Conservation (phyloP, 2,329 filamentous ascomycete species). For the Talaromyces sp. region DNA sequence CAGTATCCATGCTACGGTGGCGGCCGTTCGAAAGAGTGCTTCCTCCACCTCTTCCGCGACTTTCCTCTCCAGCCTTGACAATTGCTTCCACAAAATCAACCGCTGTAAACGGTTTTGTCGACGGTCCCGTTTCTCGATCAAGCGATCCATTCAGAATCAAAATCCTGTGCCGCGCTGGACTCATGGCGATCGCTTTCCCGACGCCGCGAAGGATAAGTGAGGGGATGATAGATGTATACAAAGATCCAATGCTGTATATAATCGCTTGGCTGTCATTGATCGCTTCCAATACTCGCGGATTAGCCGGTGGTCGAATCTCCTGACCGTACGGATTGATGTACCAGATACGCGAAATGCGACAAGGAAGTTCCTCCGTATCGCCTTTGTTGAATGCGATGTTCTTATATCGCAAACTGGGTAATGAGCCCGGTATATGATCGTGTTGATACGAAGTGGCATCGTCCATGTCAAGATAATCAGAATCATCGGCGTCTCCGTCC, state of each 20-base stretch:
- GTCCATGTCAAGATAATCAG: conserved; percentile 26
- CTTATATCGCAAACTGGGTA: conserved; percentile 72
- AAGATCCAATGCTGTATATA: conserved; percentile 87
- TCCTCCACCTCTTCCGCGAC: conserved; percentile 43
- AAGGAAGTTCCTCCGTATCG: conserved; percentile 71
- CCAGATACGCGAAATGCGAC: conserved; percentile 78
- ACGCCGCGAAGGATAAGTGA: conserved; percentile 73
- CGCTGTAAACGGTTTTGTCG: conserved; percentile 60
- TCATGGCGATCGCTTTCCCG: conserved; percentile 57
- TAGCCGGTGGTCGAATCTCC: conserved; percentile 80
- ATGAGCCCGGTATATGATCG: conserved; percentile 54
- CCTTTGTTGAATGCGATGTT: conserved; percentile 78
- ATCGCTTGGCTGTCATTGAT: conserved; percentile 61
- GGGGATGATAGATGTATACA: conserved; percentile 86
- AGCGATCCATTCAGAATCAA: conserved; percentile 77
- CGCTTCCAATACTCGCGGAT: conserved; percentile 70
- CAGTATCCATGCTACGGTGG: conserved; percentile 5
- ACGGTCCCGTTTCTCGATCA: conserved; percentile 81
- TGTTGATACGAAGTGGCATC: conserved; percentile 39
- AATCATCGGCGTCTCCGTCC: conserved; percentile 26
- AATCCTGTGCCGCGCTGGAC: conserved; percentile 61
- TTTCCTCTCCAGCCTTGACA: conserved; percentile 66
- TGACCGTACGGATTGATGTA: conserved; percentile 99
- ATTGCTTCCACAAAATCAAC: conserved; percentile 79
- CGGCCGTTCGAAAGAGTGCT: not conserved